Conservation (phyloP, 2,329 filamentous ascomycete species). For the Talaromyces sp. region DNA sequence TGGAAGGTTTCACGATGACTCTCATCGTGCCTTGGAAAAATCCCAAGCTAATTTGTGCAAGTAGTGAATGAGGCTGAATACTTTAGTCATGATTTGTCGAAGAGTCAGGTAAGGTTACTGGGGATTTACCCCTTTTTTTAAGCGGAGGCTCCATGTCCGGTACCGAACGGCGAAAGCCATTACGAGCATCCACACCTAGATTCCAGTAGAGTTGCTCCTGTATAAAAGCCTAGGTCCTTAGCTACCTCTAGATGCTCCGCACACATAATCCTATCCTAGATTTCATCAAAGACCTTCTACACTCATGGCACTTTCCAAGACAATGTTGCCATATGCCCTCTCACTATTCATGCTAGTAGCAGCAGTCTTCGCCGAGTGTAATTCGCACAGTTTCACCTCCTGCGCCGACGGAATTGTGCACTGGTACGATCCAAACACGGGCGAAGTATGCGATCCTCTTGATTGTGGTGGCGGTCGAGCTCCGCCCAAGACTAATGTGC, state of each 20-base stretch:
- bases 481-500: slow-evolving; percentile 14
- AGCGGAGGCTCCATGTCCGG: not conserved
- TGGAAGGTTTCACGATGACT: not conserved
- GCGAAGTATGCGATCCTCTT: slow-evolving; percentile 20
- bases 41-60: not conserved
- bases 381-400: slow-evolving; percentile 13
- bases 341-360: not conserved
- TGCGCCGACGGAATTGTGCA: slow-evolving; percentile 17
- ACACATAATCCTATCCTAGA: not conserved
- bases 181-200: no score
- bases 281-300: not conserved
- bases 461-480: slow-evolving; percentile 21
- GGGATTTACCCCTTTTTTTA: not conserved
- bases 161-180: not conserved
- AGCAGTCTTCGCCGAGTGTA: slow-evolving; percentile 9
- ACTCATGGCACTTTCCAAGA: not conserved
- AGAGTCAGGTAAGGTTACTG: not conserved
- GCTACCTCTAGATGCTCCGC: not conserved
- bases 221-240: not conserved
- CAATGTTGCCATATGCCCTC: not conserved
- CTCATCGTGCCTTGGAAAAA: no score
- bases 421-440: slow-evolving; percentile 19
- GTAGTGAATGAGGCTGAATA: not conserved
- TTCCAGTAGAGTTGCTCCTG: not conserved
- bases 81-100: not conserved